phyloP scores from a whole-genome alignment of 1,284 basidiomycete species.

The Fistulinella staudtii region DNA sequence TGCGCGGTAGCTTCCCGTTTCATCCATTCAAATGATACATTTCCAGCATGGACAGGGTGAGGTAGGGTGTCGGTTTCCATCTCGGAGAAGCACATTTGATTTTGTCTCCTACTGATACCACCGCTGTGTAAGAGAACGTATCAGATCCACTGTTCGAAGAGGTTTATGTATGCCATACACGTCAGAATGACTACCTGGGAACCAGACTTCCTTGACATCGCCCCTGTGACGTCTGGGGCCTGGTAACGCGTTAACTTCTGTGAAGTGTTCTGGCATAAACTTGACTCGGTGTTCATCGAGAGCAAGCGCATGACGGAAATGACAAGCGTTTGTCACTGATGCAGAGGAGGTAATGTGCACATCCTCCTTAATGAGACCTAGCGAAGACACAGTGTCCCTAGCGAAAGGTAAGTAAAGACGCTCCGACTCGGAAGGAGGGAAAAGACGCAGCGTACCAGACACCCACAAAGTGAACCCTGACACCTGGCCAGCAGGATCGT shows the following conservation, averaged over 20 bases:
- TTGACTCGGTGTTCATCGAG: slow-evolving; percentile 38
- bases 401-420: not conserved
- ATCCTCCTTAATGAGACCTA: slow-evolving; percentile 23
- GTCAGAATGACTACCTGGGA: slow-evolving; percentile 11
- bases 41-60: slow-evolving; percentile 9
- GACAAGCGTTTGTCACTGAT: slow-evolving; percentile 21
- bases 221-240: not conserved
- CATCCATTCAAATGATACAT: slow-evolving; percentile 20
- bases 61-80: not conserved
- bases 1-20: slow-evolving; percentile 1
- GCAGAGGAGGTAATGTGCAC: slow-evolving; percentile 15
- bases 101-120: too few relatives aligned
- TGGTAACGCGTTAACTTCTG: slow-evolving; percentile 10
- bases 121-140: not conserved
- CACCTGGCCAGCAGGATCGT: slow-evolving; percentile 25
- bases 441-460: slow-evolving; percentile 31
- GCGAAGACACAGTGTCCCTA: slow-evolving; percentile 41
- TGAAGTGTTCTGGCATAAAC: slow-evolving; percentile 37
- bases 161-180: slow-evolving; percentile 3
- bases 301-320: slow-evolving; percentile 38
- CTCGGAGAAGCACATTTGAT: too few relatives aligned
- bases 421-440: not conserved
- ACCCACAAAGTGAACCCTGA: slow-evolving; percentile 36
- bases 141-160: not conserved
- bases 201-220: slow-evolving; percentile 20